Percentiles rank a stretch among this genome's conserved stretches.
These are phyloP conservation scores for Phytophthora sp. DNA, from an alignment of 352 stramenopile species.

Conservation along the genomic window DNA sequence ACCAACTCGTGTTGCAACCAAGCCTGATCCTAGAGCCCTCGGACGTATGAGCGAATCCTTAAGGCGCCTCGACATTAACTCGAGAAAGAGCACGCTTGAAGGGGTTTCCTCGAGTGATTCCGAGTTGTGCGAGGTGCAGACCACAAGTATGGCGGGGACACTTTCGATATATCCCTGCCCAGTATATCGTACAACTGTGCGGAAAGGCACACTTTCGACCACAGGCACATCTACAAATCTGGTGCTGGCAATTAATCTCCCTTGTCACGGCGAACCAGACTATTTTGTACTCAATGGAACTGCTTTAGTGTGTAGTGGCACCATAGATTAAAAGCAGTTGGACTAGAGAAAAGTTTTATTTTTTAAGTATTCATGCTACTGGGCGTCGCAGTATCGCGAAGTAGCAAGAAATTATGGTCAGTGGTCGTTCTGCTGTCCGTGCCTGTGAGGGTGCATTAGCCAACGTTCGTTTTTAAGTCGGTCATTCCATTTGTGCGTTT, in stretches of 20 bases:
- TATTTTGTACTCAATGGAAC: constrained; percentile 92
- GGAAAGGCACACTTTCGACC: constrained; percentile 91
- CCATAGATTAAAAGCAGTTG: background rate
- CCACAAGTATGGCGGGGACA: background rate
- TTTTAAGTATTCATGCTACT: background rate
- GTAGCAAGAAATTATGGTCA: background rate
- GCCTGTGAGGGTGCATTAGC: background rate
- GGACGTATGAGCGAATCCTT: background rate
- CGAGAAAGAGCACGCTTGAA: background rate
- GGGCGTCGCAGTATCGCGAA: background rate
- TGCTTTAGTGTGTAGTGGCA: constrained; percentile 81
- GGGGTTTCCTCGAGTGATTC: background rate
- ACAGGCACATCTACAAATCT: constrained; percentile 95
- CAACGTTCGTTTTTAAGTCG: constrained; percentile 1
- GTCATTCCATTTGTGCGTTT: constrained; percentile 2
- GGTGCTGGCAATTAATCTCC: constrained; percentile 90
- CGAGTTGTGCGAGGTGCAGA: background rate
- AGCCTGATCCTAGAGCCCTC: background rate
- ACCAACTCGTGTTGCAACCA: background rate
- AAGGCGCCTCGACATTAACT: background rate
- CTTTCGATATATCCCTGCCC: constrained; percentile 85
- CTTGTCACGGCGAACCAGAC: constrained; percentile 69
- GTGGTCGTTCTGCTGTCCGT: background rate
- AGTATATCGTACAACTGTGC: constrained; percentile 91
- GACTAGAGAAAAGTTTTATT: background rate